Evolutionary conservation across 2,329 filamentous ascomycete genomes (phyloP), one percentile per base, ranked within the genome.

Genomic region (Madurella mycetomatis): DNA sequence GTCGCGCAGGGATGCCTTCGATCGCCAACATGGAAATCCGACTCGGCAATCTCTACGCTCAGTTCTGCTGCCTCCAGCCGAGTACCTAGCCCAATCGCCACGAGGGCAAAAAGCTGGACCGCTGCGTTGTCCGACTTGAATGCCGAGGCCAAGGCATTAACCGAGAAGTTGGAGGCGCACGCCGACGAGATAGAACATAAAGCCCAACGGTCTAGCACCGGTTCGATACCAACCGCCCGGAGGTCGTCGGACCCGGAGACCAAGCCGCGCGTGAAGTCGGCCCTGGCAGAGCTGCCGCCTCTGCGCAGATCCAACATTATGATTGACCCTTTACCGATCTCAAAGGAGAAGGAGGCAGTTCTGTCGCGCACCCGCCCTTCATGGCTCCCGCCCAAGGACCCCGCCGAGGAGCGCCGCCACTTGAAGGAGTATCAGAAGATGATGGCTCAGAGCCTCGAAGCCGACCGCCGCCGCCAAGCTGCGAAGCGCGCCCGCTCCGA

Each of bases 341-440:
- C 88, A 44, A 91, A 89, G 69, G 89, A 94, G 71, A 94, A 94
- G 68, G 88, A 92, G 65, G 88, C 88, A 2, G 88, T 92, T 1
- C 76, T 94, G 18, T 90, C 87, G 19, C 80, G 90, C 16, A 94
- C 89, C 1, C 79, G 89, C 39, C 89, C 89, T 0, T 91, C 87
- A 1, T 94, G 90, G 90, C 75, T 94, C 2, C 89, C 90, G 1
- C 89, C 89, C 1, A 94, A 94, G 72, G 85, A 94, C 61, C 92
- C 90, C 1, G 88, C 88, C 51, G 94, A 99, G 70, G 94, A 99
- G 73, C 88, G 83, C 68, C 86, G 86, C 62, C 94, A 99, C 70
- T 69, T 99, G 61, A 91, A 83, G 65, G 85, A 94, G 67, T 94
- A 92, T 67, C 86, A 92, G 71, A 84, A 80, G 69, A 92, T 94